Percentiles rank a stretch among this genome's conserved stretches.
phyloP scores from a whole-genome alignment of 2,329 filamentous ascomycete genomes.

The Pleomassaria siparia region DNA sequence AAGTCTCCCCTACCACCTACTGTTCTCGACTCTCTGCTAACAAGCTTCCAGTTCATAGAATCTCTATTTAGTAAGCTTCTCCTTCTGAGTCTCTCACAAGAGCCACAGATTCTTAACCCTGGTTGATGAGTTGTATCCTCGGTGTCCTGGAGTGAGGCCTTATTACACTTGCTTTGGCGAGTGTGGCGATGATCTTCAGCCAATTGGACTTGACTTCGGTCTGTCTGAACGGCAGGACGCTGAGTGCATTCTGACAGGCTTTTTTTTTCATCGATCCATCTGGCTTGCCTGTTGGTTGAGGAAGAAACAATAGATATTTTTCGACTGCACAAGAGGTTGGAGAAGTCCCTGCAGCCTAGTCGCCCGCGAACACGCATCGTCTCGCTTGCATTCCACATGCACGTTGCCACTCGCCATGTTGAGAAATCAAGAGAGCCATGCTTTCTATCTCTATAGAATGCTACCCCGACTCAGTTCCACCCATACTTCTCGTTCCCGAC shows the following conservation, averaged over 20 bases:
- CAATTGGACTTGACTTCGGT: conserved; percentile 72
- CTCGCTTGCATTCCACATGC: no score
- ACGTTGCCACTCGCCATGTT: no score
- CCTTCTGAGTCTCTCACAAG: conserved; percentile 87
- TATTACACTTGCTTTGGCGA: conserved; percentile 71
- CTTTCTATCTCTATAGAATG: neutral
- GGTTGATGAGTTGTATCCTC: conserved; percentile 89
- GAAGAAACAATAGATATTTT: conserved; percentile 27
- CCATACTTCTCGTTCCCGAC: conserved; percentile 75
- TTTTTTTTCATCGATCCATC: conserved; percentile 37
- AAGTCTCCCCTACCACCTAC: conserved; percentile 5
- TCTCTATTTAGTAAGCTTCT: conserved; percentile 91
- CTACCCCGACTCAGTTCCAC: conserved; percentile 61
- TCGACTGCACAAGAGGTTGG: no score
- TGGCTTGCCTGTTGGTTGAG: conserved; percentile 35
- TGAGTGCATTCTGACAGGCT: conserved; percentile 83
- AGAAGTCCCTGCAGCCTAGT: no score
- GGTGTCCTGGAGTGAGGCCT: conserved; percentile 83
- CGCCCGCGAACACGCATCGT: no score
- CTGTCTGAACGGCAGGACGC: conserved; percentile 76
- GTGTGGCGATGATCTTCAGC: conserved; percentile 95
- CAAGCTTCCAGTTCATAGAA: conserved; percentile 14
- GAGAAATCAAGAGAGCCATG: neutral
- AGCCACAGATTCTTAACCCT: conserved; percentile 89
- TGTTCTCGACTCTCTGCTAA: conserved; percentile 7